Percentiles rank a stretch among this genome's conserved stretches.
phyloP scores from a whole-genome alignment of 1,284 basidiomycete genomes.

The Marasmius oreades region DNA sequence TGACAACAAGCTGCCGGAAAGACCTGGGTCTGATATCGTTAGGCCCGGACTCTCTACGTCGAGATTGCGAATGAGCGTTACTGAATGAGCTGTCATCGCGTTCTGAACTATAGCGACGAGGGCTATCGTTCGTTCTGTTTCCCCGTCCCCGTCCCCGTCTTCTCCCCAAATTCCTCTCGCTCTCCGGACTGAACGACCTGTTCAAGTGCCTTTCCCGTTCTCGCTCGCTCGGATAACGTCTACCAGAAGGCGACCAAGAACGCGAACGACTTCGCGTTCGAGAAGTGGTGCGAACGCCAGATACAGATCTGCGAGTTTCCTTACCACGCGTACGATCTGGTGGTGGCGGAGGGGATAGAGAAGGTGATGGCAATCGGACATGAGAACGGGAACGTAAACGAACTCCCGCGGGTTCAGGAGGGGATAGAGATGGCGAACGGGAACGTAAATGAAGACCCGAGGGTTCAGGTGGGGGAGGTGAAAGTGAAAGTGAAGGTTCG shows the following conservation, averaged over 20 bases:
- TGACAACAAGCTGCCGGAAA: neutral
- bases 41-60: neutral
- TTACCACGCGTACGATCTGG: neutral
- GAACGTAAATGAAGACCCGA: neutral
- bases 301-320: slow-evolving; percentile 5
- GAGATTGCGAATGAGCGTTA: too few species aligned
- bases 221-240: slow-evolving; percentile 4
- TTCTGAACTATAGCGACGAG: neutral
- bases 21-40: neutral
- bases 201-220: slow-evolving; percentile 1
- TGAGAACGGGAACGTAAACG: neutral
- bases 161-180: too few species aligned
- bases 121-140: neutral
- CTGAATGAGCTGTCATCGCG: neutral
- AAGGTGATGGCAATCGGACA: neutral
- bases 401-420: slow-evolving; percentile 1
- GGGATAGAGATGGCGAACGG: slow-evolving; percentile 16
- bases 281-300: slow-evolving; percentile 10
- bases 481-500: slow-evolving; percentile 24
- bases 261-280: slow-evolving; percentile 11
- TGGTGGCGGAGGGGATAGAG: neutral
- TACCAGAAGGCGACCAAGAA: slow-evolving; percentile 18
- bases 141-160: neutral
- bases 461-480: slow-evolving; percentile 13
- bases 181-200: neutral